Percentiles rank a stretch among this genome's conserved stretches.
phyloP scores from a whole-genome alignment of 805 yeast species.

The Spathaspora gorwiae region DNA sequence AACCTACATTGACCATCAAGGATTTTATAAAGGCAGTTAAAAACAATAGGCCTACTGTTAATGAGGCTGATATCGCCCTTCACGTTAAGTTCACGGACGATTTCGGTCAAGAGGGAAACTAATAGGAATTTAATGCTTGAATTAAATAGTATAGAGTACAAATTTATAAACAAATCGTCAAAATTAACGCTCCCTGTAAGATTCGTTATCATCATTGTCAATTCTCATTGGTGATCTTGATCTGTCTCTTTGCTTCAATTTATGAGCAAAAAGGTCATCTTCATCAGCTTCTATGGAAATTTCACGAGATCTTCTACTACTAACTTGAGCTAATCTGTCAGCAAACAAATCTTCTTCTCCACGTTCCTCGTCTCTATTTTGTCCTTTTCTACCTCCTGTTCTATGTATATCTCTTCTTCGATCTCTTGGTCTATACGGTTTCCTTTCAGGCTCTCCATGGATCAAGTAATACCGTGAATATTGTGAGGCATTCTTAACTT shows the following conservation, averaged over 20 bases:
- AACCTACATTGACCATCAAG: conserved; percentile 83
- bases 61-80: conserved; percentile 71
- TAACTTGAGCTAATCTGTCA: conserved; percentile 13
- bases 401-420: conserved; percentile 10
- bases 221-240: conserved; percentile 16
- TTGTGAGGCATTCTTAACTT: conserved; percentile 52
- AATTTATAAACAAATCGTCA: no score
- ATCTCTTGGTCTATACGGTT: conserved; percentile 15
- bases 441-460: conserved; percentile 66
- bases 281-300: conserved; percentile 12
- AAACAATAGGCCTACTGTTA: conserved; percentile 92
- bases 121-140: conserved; percentile 5
- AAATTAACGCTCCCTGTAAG: background rate
- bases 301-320: conserved; percentile 1
- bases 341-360: conserved; percentile 34
- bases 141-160: no score
- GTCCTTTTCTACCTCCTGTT: conserved; percentile 6
- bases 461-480: conserved; percentile 61
- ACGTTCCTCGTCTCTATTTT: background rate
- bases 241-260: conserved; percentile 21
- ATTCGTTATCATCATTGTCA: background rate
- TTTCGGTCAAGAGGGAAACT: conserved; percentile 96
- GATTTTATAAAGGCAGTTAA: conserved; percentile 92
- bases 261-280: conserved; percentile 33
- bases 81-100: conserved; percentile 88